phyloP scores from a whole-genome alignment of 495 filamentous ascomycete genomes.

The Bathelium albidoporum region DNA sequence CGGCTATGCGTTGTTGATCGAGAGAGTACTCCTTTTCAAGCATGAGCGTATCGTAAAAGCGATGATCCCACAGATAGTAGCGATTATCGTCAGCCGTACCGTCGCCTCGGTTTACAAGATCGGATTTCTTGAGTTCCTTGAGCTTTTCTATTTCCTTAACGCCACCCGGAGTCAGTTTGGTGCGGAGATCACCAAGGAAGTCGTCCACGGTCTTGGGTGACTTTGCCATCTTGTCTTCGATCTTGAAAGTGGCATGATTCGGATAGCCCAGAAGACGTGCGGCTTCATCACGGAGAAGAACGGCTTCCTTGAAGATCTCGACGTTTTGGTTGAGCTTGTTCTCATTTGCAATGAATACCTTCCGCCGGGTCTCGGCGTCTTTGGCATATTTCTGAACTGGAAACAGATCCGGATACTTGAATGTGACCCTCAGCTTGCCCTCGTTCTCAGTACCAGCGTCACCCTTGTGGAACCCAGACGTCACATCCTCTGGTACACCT shows the following conservation, averaged over 20 bases:
- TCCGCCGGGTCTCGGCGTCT: constrained; percentile 46
- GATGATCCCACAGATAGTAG: constrained; percentile 87
- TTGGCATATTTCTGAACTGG: constrained; percentile 54
- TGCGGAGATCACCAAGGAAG: constrained; percentile 73
- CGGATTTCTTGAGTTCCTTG: constrained; percentile 67
- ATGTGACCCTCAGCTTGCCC: constrained; percentile 54
- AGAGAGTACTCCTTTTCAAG: constrained; percentile 82
- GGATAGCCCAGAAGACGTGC: constrained; percentile 85
- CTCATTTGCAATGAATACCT: constrained; percentile 52
- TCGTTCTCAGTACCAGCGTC: constrained; percentile 37
- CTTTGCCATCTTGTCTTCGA: constrained; percentile 98
- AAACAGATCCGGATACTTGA: constrained; percentile 62
- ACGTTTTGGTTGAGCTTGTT: constrained; percentile 84
- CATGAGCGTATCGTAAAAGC: constrained; percentile 84
- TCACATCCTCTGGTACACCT: constrained; percentile 54
- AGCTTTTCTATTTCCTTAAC: constrained; percentile 63
- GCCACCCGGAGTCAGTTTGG: constrained; percentile 65
- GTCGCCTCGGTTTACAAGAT: constrained; percentile 49
- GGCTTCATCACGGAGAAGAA: constrained; percentile 83
- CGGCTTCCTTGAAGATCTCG: constrained; percentile 74
- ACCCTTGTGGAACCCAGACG: constrained; percentile 35
- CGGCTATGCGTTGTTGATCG: constrained; percentile 79
- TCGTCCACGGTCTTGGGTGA: constrained; percentile 71
- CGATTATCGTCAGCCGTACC: constrained; percentile 51
- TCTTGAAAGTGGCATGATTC: constrained; percentile 80